phyloP scores from a whole-genome alignment of 2,329 filamentous ascomycete genomes.

The Aspergillus latus region DNA sequence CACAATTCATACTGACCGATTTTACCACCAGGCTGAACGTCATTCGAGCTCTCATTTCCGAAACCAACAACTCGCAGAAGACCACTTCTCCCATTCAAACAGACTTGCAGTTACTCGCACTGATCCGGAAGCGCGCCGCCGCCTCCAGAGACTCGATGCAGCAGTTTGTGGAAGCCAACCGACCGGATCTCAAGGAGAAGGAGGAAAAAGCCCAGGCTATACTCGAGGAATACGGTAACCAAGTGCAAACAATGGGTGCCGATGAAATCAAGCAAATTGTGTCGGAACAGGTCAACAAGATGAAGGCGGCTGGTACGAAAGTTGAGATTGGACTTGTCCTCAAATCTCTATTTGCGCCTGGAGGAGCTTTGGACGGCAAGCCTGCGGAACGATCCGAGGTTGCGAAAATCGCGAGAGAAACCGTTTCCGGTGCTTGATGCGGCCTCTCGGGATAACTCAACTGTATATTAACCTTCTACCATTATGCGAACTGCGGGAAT shows the following conservation, averaged over 20 bases:
- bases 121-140: conserved; percentile 47
- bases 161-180: conserved; percentile 43
- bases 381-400: conserved; percentile 45
- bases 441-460: background rate
- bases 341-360: conserved; percentile 43
- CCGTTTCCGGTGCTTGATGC: conserved; percentile 26
- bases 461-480: conserved; percentile 29
- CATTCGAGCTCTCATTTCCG: conserved; percentile 50
- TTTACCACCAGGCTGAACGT: conserved; percentile 44
- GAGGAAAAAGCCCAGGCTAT: conserved; percentile 46
- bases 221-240: conserved; percentile 46
- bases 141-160: conserved; percentile 40
- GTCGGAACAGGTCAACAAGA: conserved; percentile 32
- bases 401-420: conserved; percentile 41
- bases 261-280: conserved; percentile 44
- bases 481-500: conserved; percentile 16
- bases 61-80: conserved; percentile 52
- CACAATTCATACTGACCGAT: background rate
- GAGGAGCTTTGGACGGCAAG: conserved; percentile 46
- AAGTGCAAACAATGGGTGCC: conserved; percentile 41
- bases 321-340: conserved; percentile 41
- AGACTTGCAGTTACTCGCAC: conserved; percentile 47
- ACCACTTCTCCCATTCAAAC: conserved; percentile 47
- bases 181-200: conserved; percentile 47
- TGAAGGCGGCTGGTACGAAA: conserved; percentile 40